A percentile compares a stretch with the other conserved stretches of the same genome.
These are phyloP conservation scores for Cardamine resedifolia DNA, from an alignment of 345 rosid species.

Conservation along the genomic window DNA sequence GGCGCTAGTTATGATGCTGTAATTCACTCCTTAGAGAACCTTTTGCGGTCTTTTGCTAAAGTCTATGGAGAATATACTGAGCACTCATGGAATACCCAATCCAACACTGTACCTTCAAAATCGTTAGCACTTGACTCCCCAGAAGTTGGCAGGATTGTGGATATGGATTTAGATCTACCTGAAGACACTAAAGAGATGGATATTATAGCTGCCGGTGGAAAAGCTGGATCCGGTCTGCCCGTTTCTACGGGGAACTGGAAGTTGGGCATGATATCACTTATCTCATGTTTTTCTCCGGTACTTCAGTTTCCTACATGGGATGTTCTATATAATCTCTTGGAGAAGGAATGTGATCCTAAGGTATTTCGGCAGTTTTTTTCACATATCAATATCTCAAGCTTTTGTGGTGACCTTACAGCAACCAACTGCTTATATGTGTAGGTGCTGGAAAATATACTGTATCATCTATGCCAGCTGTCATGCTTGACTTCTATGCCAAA, in stretches of 20 bases:
- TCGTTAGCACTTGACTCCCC: conserved; percentile 45
- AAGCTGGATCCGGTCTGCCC: conserved; percentile 41
- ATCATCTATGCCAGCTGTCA: conserved; percentile 59
- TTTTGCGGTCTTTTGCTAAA: conserved; percentile 56
- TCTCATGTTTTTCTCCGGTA: conserved; percentile 65
- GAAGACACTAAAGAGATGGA: conserved; percentile 59
- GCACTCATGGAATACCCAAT: conserved; percentile 41
- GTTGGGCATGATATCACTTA: conserved; percentile 71
- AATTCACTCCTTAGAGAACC: conserved; percentile 57
- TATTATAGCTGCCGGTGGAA: conserved; percentile 50
- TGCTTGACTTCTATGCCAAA: conserved; percentile 52
- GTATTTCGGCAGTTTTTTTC: conserved; percentile 41
- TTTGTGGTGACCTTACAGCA: conserved; percentile 20
- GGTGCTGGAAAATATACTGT: conserved; percentile 66
- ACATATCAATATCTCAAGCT: conserved; percentile 18
- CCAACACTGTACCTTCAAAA: conserved; percentile 37
- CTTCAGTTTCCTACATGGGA: conserved; percentile 62
- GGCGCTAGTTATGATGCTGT: conserved; percentile 47
- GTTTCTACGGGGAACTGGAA: conserved; percentile 66
- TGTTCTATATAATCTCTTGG: conserved; percentile 57
- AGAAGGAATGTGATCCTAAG: conserved; percentile 63
- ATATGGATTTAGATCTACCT: conserved; percentile 73
- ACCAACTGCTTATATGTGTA: conserved; percentile 38
- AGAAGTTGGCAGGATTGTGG: conserved; percentile 63
- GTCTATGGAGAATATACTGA: conserved; percentile 55